phyloP scores from a whole-genome alignment of 1,284 basidiomycete genomes.

The Xerocomus amazonicus region DNA sequence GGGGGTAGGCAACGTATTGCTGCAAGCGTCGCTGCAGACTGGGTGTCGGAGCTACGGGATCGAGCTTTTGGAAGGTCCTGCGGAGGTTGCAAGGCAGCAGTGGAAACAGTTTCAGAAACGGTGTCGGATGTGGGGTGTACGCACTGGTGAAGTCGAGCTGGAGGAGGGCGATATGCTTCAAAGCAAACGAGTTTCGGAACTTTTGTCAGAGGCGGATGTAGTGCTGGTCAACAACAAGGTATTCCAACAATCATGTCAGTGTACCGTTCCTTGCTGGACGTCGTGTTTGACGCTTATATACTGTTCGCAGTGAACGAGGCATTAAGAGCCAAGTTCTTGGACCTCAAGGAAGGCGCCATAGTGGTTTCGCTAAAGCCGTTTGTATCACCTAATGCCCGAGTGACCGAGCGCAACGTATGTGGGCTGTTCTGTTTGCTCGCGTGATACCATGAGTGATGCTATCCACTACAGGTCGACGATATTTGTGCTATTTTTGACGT shows the following conservation, averaged over 20 bases:
- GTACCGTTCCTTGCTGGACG: background rate
- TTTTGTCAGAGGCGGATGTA: slow-evolving; percentile 67
- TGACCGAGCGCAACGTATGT: slow-evolving; percentile 71
- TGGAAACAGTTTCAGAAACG: slow-evolving; percentile 58
- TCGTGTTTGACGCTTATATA: background rate
- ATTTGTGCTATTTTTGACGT: slow-evolving; percentile 75
- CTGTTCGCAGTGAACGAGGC: slow-evolving; percentile 66
- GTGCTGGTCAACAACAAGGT: slow-evolving; percentile 80
- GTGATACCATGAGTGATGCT: slow-evolving; percentile 4
- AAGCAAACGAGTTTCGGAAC: slow-evolving; percentile 54
- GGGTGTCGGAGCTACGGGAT: slow-evolving; percentile 73
- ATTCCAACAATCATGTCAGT: slow-evolving; percentile 64
- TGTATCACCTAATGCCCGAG: slow-evolving; percentile 59
- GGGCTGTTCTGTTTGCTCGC: background rate
- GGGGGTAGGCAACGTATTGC: slow-evolving; percentile 75
- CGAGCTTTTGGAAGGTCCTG: slow-evolving; percentile 61
- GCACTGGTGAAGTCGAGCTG: slow-evolving; percentile 63
- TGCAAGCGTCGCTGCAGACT: slow-evolving; percentile 70
- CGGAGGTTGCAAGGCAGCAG: slow-evolving; percentile 60
- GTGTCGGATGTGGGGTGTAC: slow-evolving; percentile 74
- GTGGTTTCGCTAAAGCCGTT: slow-evolving; percentile 75
- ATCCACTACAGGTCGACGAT: slow-evolving; percentile 53
- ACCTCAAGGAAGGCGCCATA: slow-evolving; percentile 75
- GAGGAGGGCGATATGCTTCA: slow-evolving; percentile 72
- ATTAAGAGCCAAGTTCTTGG: slow-evolving; percentile 67